Evolutionary conservation across 768 basidiomycete species (phyloP), one percentile per base, ranked within the genome.

Genomic region (Lyophyllum decastes): DNA sequence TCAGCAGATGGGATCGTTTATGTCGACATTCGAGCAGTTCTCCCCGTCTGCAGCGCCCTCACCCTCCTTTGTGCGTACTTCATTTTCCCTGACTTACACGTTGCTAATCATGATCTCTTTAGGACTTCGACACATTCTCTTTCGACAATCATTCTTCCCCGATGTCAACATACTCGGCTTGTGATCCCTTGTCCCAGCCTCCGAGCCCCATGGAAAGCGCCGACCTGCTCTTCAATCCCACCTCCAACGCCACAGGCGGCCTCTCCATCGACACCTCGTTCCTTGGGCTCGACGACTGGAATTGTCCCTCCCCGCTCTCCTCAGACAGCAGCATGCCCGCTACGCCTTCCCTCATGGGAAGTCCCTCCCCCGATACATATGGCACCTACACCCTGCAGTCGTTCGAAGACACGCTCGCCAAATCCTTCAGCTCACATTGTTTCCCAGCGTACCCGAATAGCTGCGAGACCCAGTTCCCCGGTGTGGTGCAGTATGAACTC

Each of bases 61-160:
- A 64, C 69, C 80, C 27, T 74, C 77, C 12, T 80, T 82, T 63
- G 85, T 86, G 72, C 71, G 82, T 77, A 44, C 57, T 58, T 49
- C n/a, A 49, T 55, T 57, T 62, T 35, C 26, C 24, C 27, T 58
- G 40, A 48, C 22, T 9, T 47, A 52, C 7, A 38, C 47, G 14
- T 21, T 33, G 12, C 50, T 53, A 41, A 21, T 52, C 27, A 2
- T 56, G 16, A 53, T 54, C 33, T 35, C 56, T 47, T 1, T 61
- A 82, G 81, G 77, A 77, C 57, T 79, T 81, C 56, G 70, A 69
- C 57, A 61, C 72, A 46, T 82, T 81, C 69, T 75, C 81, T 43
- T 83, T 81, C 68, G 72, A 79, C 58, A 75, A 70, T 51, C 63
- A 72, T 30, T 54, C 67, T 1, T 69, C 74, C 7, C 74, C 74